Conservation (phyloP, 139 green algal genomes). For the Chlorella sorokiniana region DNA sequence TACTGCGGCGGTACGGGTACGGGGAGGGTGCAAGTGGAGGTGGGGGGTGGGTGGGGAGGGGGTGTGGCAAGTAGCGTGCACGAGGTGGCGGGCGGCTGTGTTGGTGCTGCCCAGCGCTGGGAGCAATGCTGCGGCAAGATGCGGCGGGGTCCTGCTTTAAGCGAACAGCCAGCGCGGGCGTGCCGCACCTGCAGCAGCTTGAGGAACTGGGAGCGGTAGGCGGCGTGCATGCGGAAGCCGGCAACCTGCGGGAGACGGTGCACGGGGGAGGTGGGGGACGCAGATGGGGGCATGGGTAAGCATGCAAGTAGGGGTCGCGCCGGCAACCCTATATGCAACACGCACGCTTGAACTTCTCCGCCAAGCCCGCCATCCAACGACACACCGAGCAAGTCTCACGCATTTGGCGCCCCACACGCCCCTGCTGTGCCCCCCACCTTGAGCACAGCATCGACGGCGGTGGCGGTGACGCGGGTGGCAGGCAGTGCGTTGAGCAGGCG, state of each 20-base stretch:
- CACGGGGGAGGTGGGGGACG: neutral
- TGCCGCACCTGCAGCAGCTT: constrained; percentile 60
- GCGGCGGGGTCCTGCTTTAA: no score
- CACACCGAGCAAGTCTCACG: no score
- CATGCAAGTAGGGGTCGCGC: neutral
- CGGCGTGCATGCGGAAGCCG: constrained; percentile 56
- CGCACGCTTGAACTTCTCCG: neutral
- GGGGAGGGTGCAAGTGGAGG: neutral
- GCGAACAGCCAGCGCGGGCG: no score
- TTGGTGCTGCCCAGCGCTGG: constrained; percentile 23
- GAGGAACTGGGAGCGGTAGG: constrained; percentile 61
- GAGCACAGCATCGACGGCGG: constrained; percentile 69
- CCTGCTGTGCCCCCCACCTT: constrained; percentile 31
- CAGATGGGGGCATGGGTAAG: neutral
- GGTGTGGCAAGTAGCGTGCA: neutral
- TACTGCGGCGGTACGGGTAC: constrained; percentile 1
- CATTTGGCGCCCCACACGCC: neutral
- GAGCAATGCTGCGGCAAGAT: no score
- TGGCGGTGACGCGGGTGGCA: constrained; percentile 58
- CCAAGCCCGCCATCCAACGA: neutral
- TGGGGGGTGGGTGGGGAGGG: neutral
- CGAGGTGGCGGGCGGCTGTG: neutral
- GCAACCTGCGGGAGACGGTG: constrained; percentile 29
- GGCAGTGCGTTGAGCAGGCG: constrained; percentile 70
- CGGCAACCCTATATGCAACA: neutral